Evolutionary conservation across 768 basidiomycete species (phyloP).

Genomic region (Pisolithus tinctorius): DNA sequence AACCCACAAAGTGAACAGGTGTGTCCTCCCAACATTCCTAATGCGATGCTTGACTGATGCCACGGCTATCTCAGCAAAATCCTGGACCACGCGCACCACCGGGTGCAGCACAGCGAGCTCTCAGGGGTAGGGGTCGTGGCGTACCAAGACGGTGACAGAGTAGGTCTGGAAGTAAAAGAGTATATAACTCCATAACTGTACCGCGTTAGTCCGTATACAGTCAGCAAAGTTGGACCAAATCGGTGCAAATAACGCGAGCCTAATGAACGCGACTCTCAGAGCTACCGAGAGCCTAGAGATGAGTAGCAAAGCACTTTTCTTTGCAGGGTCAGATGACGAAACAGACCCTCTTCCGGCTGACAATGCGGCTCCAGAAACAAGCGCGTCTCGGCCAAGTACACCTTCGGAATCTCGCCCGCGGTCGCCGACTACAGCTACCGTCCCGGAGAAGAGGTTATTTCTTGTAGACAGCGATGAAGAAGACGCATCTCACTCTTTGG

Average conservation of each 20-base stretch:
- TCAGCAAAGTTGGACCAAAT: not conserved
- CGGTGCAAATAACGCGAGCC: not conserved
- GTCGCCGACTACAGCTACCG: slow-evolving; percentile 4
- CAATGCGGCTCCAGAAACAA: slow-evolving; percentile 9
- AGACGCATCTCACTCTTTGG: slow-evolving; percentile 12
- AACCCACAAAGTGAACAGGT: slow-evolving; percentile 94
- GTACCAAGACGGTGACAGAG: slow-evolving; percentile 55
- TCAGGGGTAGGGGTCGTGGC: slow-evolving; percentile 84
- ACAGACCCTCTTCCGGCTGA: slow-evolving; percentile 18
- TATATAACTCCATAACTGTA: not conserved
- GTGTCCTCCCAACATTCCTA: slow-evolving; percentile 24
- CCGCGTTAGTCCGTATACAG: too few species aligned
- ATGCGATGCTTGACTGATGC: slow-evolving; percentile 12
- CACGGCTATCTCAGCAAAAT: slow-evolving; percentile 44
- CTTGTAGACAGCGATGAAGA: slow-evolving; percentile 41
- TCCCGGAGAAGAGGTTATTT: slow-evolving; percentile 31
- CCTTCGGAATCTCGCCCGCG: slow-evolving; percentile 1
- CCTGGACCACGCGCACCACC: slow-evolving; percentile 86
- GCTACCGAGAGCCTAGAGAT: slow-evolving; percentile 3
- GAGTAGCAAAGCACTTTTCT: slow-evolving; percentile 37
- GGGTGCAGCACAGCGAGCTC: slow-evolving; percentile 81
- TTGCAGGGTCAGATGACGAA: slow-evolving; percentile 52
- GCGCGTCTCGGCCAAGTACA: not conserved
- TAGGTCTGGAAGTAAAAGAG: slow-evolving; percentile 2
- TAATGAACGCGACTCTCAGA: too few species aligned